Evolutionary conservation across 768 basidiomycete species (phyloP), one percentile per base, ranked within the genome.

Genomic region (Leccinum variicolor): DNA sequence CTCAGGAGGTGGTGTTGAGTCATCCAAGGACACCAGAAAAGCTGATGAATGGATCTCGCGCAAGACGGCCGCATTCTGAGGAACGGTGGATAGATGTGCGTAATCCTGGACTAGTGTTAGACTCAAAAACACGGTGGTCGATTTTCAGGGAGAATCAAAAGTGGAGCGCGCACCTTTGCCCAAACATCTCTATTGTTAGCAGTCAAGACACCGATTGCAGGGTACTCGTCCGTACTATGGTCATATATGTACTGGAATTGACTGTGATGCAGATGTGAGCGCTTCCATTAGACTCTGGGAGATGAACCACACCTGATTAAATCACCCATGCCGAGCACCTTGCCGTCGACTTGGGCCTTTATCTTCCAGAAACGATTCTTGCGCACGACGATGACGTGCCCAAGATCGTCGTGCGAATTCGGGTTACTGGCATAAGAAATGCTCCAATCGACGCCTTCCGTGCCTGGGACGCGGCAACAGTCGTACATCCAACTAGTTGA

Each of bases 311-410:
- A 90, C 91, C 73, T 78, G 55, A 86, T 81, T 4, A 94, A 70
- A 65, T 92, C 89, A 4, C 69, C 66, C 7, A 86, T 83, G 64
- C 87, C 84, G 26, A 87, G 74, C 26, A 92, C 79, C 15, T 75
- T 73, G 1, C 84, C 85, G 26, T 80, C 74, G 36, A 76, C 66
- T 48, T 81, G 75, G 4, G 83, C 81, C 25, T 88, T 81, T 21
- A 98, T 74, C 66, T 88, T 92, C 90, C 91, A 98, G 17, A 87
- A 78, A 29, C 92, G 79, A 57, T 92, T 92, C 60, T 88, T 91
- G 34, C 94, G 82, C n/a, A 95, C 77, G 26, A 93, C 89, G 48
- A 95, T 76, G 58, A 98, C 81, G 70, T 95, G 92, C 0, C 91
- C 92, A 19, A 83, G 79, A 51, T 85, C 77, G 9, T 57, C 36